These are phyloP conservation scores for Xanthoconium separans DNA, from an alignment of 1,284 basidiomycete species.

Conservation along the genomic window DNA sequence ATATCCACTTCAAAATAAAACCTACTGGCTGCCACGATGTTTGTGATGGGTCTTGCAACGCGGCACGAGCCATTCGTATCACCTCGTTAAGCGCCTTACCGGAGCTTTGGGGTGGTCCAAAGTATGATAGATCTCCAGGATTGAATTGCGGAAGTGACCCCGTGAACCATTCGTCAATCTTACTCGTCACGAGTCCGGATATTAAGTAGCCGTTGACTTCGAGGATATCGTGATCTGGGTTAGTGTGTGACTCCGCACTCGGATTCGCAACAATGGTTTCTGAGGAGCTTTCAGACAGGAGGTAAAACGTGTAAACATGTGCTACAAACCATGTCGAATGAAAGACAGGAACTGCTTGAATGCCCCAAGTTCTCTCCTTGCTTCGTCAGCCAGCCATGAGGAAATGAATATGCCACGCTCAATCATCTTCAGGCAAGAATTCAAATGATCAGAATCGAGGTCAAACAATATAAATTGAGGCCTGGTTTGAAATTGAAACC, in stretches of 20 bases:
- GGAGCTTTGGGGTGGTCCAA: slow-evolving; percentile 33
- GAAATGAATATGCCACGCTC: slow-evolving; percentile 59
- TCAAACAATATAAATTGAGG: slow-evolving; percentile 52
- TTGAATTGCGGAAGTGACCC: slow-evolving; percentile 60
- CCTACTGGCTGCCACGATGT: slow-evolving; percentile 46
- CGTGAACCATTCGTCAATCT: slow-evolving; percentile 76
- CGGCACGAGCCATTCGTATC: slow-evolving; percentile 47
- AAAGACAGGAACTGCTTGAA: slow-evolving; percentile 80
- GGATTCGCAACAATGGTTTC: slow-evolving; percentile 42
- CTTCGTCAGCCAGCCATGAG: slow-evolving; percentile 64
- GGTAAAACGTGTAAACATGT: slow-evolving; percentile 17
- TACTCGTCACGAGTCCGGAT: slow-evolving; percentile 63
- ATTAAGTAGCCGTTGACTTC: slow-evolving; percentile 79
- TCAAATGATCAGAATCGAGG: slow-evolving; percentile 49
- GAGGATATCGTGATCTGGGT: slow-evolving; percentile 68
- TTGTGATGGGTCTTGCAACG: slow-evolving; percentile 43
- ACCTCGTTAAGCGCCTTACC: slow-evolving; percentile 40
- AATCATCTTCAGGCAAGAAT: slow-evolving; percentile 49
- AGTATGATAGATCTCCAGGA: slow-evolving; percentile 52
- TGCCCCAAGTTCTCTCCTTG: slow-evolving; percentile 62
- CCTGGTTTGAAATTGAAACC: slow-evolving; percentile 35
- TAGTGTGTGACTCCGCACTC: slow-evolving; percentile 43
- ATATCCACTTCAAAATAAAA: slow-evolving; percentile 26
- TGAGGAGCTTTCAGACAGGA: slow-evolving; percentile 26
- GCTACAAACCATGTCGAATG: slow-evolving; percentile 64